These are phyloP conservation scores for Paramecium caudatum DNA, from an alignment of 73 alveolate genomes.

Conservation along the genomic window DNA sequence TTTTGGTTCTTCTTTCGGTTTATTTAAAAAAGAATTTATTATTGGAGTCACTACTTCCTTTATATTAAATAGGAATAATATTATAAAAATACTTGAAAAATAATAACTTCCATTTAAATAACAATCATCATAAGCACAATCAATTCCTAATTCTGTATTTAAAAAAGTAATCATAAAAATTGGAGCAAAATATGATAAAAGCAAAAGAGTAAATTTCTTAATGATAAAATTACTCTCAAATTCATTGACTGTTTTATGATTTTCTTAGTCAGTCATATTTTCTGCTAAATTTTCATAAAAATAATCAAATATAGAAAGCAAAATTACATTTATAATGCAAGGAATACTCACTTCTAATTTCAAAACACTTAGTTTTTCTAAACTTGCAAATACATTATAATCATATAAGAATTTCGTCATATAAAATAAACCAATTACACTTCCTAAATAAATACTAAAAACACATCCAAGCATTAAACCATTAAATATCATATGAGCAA, in stretches of 20 bases:
- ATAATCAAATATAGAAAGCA: constrained; percentile 37
- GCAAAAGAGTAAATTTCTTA: constrained; percentile 44
- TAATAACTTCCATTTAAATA: constrained; percentile 53
- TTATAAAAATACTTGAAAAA: constrained; percentile 62
- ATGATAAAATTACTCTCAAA: constrained; percentile 64
- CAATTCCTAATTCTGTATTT: constrained; percentile 52
- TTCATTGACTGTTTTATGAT: constrained; percentile 71
- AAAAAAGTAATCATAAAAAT: constrained; percentile 55
- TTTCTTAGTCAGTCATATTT: constrained; percentile 66
- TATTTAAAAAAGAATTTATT: background rate
- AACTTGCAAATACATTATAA: constrained; percentile 25
- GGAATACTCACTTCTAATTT: constrained; percentile 71
- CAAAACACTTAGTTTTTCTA: background rate
- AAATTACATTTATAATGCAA: constrained; percentile 62
- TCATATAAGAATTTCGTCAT: constrained; percentile 65
- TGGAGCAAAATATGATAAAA: constrained; percentile 62
- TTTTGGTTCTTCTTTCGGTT: background rate
- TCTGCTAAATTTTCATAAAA: constrained; percentile 65
- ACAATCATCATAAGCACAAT: constrained; percentile 69
- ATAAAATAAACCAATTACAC: constrained; percentile 60
- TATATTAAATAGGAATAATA: constrained; percentile 37
- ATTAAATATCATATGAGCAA: background rate
- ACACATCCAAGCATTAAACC: constrained; percentile 17
- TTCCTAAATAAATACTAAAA: constrained; percentile 37
- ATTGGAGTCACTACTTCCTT: constrained; percentile 33